Base-by-base conservation (phyloP, 1,284 basidiomycete genomes). In the Moniliella sp. region DNA sequence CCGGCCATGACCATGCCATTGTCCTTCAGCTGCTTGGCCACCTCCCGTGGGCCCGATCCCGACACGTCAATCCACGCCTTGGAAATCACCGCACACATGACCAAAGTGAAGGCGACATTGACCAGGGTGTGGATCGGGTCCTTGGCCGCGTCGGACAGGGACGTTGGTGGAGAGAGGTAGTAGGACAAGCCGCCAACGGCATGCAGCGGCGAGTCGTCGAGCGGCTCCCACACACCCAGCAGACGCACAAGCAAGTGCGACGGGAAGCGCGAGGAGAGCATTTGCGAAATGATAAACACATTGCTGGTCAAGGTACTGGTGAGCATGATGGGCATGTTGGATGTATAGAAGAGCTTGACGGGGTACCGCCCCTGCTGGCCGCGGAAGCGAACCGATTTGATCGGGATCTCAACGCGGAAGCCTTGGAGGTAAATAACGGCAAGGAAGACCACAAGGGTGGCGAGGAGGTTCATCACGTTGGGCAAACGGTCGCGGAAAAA, bases 11-110 rank as follows among this genome's bases (percentile, higher is more conserved):
- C 88, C 79, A 94, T 86, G 53, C 80, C 78, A 64, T 93, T 86
- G 52, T 97, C 88, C 69, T 94, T 94, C 58, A 97, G 73, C 64
- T 97, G 86, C 66, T 88, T 91, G 35, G 88, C 88, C 34, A 97
- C 76, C 50, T 97, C 88, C 33, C 88, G 68, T 11, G 88, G 88
- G 11, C 88, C 84, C 35, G 76, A 79, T 19, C 88, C 88, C 1
- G 83, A 93, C 23, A 94, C 83, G 57, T 94, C 88, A 53, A 97
- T 94, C 88, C 88, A 97, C 3, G 88, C 91, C 71, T 94, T 94
- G 61, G 80, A 86, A 69, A 97, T 94, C 48, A 94, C 69, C 9
- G 88, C 88, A 59, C 88, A 97, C 9, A 83, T 82, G 18, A 78
- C 75, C 39, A 88, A 69, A 64, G 88, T 91, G 66, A 94, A 94